These are phyloP conservation scores for Casuarina cunninghamiana DNA, from an alignment of 306 rosid genomes.

Conservation along the genomic window DNA sequence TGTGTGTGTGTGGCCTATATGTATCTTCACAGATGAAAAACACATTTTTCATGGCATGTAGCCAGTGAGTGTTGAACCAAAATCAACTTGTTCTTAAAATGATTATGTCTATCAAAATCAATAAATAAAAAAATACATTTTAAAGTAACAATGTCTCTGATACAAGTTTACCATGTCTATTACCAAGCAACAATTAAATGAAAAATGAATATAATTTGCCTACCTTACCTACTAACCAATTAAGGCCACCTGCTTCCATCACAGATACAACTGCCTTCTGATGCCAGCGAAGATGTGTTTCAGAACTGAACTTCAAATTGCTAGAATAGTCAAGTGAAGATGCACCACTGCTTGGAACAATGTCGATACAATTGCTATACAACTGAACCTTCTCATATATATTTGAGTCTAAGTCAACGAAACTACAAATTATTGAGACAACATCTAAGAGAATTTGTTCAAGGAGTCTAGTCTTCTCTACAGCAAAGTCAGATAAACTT, in stretches of 20 bases:
- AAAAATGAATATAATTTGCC: slow-evolving; percentile 46
- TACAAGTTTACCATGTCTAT: slow-evolving; percentile 2
- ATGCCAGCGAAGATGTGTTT: slow-evolving; percentile 74
- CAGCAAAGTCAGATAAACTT: slow-evolving; percentile 50
- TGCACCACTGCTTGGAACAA: slow-evolving; percentile 37
- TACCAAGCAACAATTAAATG: neutral
- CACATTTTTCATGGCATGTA: neutral
- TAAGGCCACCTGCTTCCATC: slow-evolving; percentile 99
- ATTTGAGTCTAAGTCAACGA: slow-evolving; percentile 72
- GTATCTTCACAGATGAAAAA: too few species aligned
- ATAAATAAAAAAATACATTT: neutral
- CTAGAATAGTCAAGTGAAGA: slow-evolving; percentile 51
- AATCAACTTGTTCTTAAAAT: neutral
- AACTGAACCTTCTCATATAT: slow-evolving; percentile 50
- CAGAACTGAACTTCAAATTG: slow-evolving; percentile 60
- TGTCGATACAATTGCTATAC: slow-evolving; percentile 47
- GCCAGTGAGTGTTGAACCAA: neutral
- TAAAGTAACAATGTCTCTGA: neutral
- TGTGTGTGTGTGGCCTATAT: too few species aligned
- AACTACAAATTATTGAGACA: slow-evolving; percentile 67
- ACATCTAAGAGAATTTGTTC: slow-evolving; percentile 74
- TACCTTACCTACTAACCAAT: slow-evolving; percentile 99
- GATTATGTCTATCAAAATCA: neutral
- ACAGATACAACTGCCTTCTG: slow-evolving; percentile 88
- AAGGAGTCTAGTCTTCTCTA: slow-evolving; percentile 66